Conservation (phyloP, 148 eudicot species). For the Beta vulgaris region DNA sequence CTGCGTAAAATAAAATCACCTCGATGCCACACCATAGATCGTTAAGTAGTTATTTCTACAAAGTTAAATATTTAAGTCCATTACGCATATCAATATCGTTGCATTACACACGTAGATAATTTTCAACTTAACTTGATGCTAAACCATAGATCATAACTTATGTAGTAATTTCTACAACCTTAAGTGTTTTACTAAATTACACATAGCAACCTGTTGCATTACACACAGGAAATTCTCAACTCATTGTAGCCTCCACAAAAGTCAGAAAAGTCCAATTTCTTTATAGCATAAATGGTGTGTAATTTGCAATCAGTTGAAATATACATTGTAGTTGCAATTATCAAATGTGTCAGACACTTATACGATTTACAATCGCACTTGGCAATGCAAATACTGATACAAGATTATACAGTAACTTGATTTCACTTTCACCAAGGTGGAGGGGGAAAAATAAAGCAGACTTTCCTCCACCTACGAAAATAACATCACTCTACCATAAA, state of each 20-base stretch:
- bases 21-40: too few relatives aligned
- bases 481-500: too few relatives aligned
- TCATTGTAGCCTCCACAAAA: neutral
- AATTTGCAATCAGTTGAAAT: neutral
- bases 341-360: neutral
- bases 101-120: too few relatives aligned
- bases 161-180: too few relatives aligned
- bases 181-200: too few relatives aligned
- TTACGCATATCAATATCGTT: too few relatives aligned
- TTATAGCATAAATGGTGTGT: neutral
- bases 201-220: neutral
- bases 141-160: too few relatives aligned
- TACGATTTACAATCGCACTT: neutral
- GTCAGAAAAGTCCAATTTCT: neutral
- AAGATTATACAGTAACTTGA: neutral
- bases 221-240: neutral
- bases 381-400: neutral
- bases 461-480: neutral
- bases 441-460: neutral
- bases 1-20: neutral
- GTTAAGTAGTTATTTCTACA: too few relatives aligned
- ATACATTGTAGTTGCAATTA: neutral
- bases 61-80: too few relatives aligned
- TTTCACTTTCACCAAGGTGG: neutral
- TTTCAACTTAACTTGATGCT: too few relatives aligned